Conservation (phyloP, 2,329 filamentous ascomycete species). For the Zasmidium citrigriseum region DNA sequence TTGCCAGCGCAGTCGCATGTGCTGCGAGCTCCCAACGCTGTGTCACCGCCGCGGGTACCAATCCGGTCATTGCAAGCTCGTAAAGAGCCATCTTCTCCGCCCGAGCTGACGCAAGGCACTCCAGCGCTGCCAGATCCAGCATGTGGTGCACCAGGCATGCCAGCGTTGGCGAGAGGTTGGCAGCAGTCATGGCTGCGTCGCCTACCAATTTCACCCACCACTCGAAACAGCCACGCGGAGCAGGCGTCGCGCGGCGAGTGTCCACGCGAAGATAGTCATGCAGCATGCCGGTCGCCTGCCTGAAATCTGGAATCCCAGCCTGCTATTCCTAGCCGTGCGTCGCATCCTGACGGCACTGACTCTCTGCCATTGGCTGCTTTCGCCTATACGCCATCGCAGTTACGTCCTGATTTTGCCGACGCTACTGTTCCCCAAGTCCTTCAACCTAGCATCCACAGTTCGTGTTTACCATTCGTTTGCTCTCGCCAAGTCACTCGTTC, state of each 20-base stretch:
- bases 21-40: neutral
- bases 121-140: neutral
- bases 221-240: conserved; percentile 15
- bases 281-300: conserved; percentile 18
- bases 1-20: neutral
- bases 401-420: neutral
- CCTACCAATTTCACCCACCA: neutral
- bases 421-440: conserved; percentile 2
- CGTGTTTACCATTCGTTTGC: neutral
- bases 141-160: conserved; percentile 1
- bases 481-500: neutral
- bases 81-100: neutral
- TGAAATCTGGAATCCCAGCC: conserved; percentile 12
- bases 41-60: conserved; percentile 4
- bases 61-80: neutral
- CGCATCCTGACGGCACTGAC: neutral
- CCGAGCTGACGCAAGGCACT: conserved; percentile 1
- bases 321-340: conserved; percentile 11
- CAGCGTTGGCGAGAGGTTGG: neutral
- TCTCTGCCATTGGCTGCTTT: neutral
- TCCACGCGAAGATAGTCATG: conserved; percentile 20
- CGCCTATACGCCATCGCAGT: neutral
- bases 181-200: neutral
- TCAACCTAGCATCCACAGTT: neutral
- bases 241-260: conserved; percentile 13